phyloP scores from a whole-genome alignment of 2,329 filamentous ascomycete species.

The Corinectria fuckeliana region DNA sequence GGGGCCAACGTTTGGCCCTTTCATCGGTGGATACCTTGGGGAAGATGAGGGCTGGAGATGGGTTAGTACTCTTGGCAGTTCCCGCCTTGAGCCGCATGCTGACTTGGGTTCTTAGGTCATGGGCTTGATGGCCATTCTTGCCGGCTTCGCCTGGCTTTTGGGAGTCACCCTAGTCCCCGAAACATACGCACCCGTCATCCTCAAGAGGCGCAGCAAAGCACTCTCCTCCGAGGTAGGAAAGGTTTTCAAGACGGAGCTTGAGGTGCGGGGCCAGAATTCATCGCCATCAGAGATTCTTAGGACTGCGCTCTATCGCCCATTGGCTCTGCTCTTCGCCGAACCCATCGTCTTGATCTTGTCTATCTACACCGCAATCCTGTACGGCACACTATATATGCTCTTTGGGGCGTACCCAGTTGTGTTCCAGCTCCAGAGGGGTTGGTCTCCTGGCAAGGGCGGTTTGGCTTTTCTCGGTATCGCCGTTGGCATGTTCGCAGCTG shows the following conservation, averaged over 20 bases:
- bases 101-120: slow-evolving; percentile 52
- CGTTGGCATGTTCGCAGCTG: slow-evolving; percentile 65
- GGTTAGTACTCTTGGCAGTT: slow-evolving; percentile 8
- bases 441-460: slow-evolving; percentile 62
- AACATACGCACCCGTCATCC: slow-evolving; percentile 64
- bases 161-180: slow-evolving; percentile 60
- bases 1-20: slow-evolving; percentile 65
- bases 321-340: slow-evolving; percentile 68
- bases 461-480: slow-evolving; percentile 70
- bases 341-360: slow-evolving; percentile 70
- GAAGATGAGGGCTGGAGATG: slow-evolving; percentile 68
- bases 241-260: slow-evolving; percentile 58
- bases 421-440: slow-evolving; percentile 63
- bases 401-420: slow-evolving; percentile 66
- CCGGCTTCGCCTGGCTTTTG: slow-evolving; percentile 62
- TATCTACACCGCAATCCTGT: slow-evolving; percentile 67
- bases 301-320: slow-evolving; percentile 65
- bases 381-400: slow-evolving; percentile 61
- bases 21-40: slow-evolving; percentile 68
- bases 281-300: slow-evolving; percentile 56
- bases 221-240: slow-evolving; percentile 60
- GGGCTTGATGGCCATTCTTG: slow-evolving; percentile 67
- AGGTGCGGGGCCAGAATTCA: slow-evolving; percentile 51
- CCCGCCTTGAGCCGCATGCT: fast-evolving
- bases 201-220: slow-evolving; percentile 57